Evolutionary conservation across 1,139 yeast genomes (phyloP), one percentile per base, ranked within the genome.

Genomic region (Debaryomycetaceae sp.): DNA sequence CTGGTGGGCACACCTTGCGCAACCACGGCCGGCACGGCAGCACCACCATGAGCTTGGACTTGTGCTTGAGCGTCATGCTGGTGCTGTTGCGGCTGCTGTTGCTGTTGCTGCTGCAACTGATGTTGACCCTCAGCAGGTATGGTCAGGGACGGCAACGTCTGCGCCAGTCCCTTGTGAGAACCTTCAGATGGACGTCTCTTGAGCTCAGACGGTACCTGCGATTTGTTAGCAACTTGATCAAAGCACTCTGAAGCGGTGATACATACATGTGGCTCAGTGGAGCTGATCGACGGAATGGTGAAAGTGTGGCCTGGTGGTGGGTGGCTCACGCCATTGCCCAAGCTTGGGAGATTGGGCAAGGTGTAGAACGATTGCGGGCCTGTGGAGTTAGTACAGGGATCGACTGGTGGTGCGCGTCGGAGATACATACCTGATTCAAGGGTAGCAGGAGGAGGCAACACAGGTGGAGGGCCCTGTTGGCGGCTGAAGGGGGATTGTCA

Each of bases 361-460:
- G 75, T 69, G 42, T 70, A 71, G 41, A 67, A 65, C 21, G 68
- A 59, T 51, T 71, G 78, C 13, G 71, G 72, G 28, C 69, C 66
- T 56, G 38, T 47, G 47, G 56, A 50, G 45, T 34, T 23, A 16
- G 16, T 27, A 30, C 22, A 16, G 17, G 25, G 4, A 5, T 14
- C 13, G 16, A 7, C 23, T 13, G 9, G n/a, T 25, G 5, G 10
- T 14, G 10, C 16, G 15, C n/a, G 15, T 19, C 17, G 16, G 13
- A 15, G 14, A 29, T 43, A 64, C 65, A 46, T 61, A 57, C 73
- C 73, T 37, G 73, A 55, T 43, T 70, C 75, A 44, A 71, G 59
- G 25, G 72, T 62, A 12, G 75, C 72, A 8, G 78, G 77, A 7
- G 78, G 78, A 2, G 78, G 78, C 39, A 73, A 65, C 20, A 71